Conservation (phyloP, 2,329 filamentous ascomycete species). For the Parafenestella ontariensis region DNA sequence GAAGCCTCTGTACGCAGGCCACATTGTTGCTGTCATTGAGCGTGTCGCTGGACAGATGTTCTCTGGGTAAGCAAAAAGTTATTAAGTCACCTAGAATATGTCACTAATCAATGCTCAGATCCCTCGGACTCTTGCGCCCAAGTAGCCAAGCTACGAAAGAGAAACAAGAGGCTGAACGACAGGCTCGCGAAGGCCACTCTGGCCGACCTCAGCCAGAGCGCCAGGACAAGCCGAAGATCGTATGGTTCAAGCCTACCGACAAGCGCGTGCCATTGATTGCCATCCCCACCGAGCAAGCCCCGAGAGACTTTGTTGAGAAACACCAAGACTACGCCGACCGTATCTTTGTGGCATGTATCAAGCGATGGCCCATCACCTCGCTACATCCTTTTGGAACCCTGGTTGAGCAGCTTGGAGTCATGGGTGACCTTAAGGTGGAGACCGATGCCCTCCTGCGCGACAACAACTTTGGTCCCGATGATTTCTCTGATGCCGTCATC, state of each 20-base stretch:
- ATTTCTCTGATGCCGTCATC: conserved; percentile 95
- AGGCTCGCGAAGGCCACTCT: conserved; percentile 81
- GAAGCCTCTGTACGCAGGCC: conserved; percentile 95
- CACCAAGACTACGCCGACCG: conserved; percentile 97
- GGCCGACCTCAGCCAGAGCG: conserved; percentile 79
- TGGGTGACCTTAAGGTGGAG: conserved; percentile 97
- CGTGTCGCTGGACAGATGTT: conserved; percentile 99
- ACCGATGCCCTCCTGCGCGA: conserved; percentile 95
- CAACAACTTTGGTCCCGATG: conserved; percentile 98
- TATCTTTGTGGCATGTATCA: conserved; percentile 99
- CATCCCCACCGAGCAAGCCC: conserved; percentile 97
- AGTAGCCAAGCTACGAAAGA: conserved; percentile 99
- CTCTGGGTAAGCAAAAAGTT: conserved; percentile 62
- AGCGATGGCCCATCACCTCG: conserved; percentile 99
- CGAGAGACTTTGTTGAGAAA: conserved; percentile 96
- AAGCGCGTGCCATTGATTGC: conserved; percentile 98
- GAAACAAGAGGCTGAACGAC: conserved; percentile 96
- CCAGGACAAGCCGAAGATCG: conserved; percentile 98
- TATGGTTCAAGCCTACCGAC: conserved; percentile 99
- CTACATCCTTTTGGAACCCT: conserved; percentile 97
- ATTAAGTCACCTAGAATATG: background rate
- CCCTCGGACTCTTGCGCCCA: conserved; percentile 88
- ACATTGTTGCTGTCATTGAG: conserved; percentile 96
- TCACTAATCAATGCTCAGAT: conserved; percentile 56
- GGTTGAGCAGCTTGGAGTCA: conserved; percentile 94